phyloP scores from a whole-genome alignment of 495 filamentous ascomycete species.

The Aspergillus kassunensis region DNA sequence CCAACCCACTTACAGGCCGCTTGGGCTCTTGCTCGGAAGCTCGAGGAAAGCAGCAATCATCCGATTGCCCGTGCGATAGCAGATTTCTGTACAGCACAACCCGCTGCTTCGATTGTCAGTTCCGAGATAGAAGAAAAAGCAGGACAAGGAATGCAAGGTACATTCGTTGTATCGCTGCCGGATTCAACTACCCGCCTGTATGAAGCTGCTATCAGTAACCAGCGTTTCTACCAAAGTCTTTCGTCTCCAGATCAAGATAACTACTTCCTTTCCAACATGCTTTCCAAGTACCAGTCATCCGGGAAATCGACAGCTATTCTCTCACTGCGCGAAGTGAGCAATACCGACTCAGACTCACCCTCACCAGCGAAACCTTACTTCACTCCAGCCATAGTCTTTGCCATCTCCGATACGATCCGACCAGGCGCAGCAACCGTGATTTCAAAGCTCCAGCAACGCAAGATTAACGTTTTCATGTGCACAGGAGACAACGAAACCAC shows the following conservation, averaged over 20 bases:
- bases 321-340: constrained; percentile 41
- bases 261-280: constrained; percentile 37
- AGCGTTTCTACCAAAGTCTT: constrained; percentile 58
- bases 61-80: constrained; percentile 83
- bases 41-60: constrained; percentile 84
- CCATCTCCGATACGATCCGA: constrained; percentile 71
- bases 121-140: constrained; percentile 67
- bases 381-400: constrained; percentile 65
- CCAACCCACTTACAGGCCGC: constrained; percentile 31
- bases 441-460: constrained; percentile 57
- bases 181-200: constrained; percentile 27
- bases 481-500: constrained; percentile 68
- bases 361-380: constrained; percentile 23
- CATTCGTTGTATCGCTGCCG: constrained; percentile 44
- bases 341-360: constrained; percentile 7
- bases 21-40: constrained; percentile 54
- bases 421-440: constrained; percentile 68
- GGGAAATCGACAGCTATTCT: constrained; percentile 73
- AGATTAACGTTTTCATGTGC: constrained; percentile 81
- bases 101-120: constrained; percentile 28
- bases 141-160: constrained; percentile 76
- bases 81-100: constrained; percentile 53
- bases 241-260: constrained; percentile 19
- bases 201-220: constrained; percentile 80
- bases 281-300: constrained; percentile 63